Evolutionary conservation across 2,329 filamentous ascomycete species (phyloP).

Genomic region (Dryadomyces quercus-mongolicae): DNA sequence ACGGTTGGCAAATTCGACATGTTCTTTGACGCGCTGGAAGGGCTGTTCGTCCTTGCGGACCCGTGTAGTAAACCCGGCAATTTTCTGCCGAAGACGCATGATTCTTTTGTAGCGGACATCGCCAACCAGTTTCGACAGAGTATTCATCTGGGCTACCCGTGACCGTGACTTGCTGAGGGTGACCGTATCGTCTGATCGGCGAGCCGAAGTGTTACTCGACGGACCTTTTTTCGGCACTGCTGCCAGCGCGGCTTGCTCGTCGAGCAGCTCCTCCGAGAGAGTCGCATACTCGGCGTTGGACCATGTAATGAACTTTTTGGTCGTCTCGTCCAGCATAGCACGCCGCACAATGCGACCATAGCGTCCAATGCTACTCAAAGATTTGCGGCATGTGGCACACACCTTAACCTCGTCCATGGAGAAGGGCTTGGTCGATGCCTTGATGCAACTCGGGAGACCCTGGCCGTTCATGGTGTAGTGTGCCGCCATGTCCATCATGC

Average conservation of each 20-base stretch:
- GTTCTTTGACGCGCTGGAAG: constrained; percentile 30
- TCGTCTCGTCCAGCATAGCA: constrained; percentile 48
- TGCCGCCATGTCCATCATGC: constrained; percentile 39
- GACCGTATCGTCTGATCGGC: not conserved
- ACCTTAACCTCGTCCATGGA: constrained; percentile 1
- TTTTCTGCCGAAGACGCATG: constrained; percentile 9
- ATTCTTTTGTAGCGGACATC: constrained; percentile 13
- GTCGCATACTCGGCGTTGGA: constrained; percentile 27
- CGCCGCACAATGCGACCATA: constrained; percentile 53
- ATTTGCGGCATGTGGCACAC: constrained; percentile 44
- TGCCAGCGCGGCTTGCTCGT: constrained; percentile 15
- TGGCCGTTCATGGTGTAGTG: constrained; percentile 32
- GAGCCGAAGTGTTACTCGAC: constrained; percentile 3
- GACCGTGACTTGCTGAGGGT: not conserved
- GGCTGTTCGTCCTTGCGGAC: constrained; percentile 35
- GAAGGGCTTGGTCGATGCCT: not conserved
- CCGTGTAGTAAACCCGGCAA: constrained; percentile 14
- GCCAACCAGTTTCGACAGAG: not conserved
- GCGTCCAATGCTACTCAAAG: constrained; percentile 32
- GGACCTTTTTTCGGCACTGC: not conserved
- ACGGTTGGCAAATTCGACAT: constrained; percentile 28
- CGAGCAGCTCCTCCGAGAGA: constrained; percentile 14
- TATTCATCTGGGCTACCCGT: not conserved
- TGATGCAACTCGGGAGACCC: not conserved
- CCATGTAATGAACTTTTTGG: constrained; percentile 45